Percentiles rank a stretch among this genome's conserved stretches.
Evolutionary conservation across 176 grass and related monocot species (phyloP).

Genomic region (Calamus simplicifolius): DNA sequence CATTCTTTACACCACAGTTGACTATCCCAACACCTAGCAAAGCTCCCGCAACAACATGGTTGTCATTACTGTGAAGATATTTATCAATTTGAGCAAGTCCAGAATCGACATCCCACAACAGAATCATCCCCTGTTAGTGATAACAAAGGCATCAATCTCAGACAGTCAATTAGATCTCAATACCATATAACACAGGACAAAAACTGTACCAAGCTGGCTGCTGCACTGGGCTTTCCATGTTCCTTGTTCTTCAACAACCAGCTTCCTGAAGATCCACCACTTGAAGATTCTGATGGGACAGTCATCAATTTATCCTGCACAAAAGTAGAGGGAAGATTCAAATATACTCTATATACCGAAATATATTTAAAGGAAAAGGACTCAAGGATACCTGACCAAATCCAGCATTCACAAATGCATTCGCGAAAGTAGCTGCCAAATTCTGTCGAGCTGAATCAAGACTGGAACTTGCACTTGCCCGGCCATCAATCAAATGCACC

Average conservation of each 20-base stretch:
- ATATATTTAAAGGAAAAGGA: background rate
- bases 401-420: slow-evolving; percentile 99
- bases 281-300: slow-evolving; percentile 64
- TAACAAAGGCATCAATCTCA: background rate
- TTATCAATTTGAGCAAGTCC: slow-evolving; percentile 92
- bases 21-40: slow-evolving; percentile 88
- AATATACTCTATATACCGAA: too few species aligned
- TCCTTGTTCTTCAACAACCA: slow-evolving; percentile 99
- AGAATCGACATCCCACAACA: slow-evolving; percentile 86
- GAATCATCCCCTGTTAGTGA: slow-evolving; percentile 83
- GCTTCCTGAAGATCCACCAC: slow-evolving; percentile 62
- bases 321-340: slow-evolving; percentile 7
- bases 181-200: background rate
- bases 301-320: slow-evolving; percentile 98
- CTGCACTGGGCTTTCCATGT: slow-evolving; percentile 89
- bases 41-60: slow-evolving; percentile 95
- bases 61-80: slow-evolving; percentile 80
- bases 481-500: slow-evolving; percentile 93
- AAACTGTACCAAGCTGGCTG: slow-evolving; percentile 77
- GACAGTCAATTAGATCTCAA: too few species aligned
- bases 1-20: slow-evolving; percentile 86
- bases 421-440: slow-evolving; percentile 92
- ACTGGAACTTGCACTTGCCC: slow-evolving; percentile 78
- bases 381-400: slow-evolving; percentile 74
- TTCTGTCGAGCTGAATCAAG: slow-evolving; percentile 98